A percentile compares a stretch with the other conserved stretches of the same genome.
Conservation (phyloP, 495 filamentous ascomycete species). For the Podospora pseudoanserina region DNA sequence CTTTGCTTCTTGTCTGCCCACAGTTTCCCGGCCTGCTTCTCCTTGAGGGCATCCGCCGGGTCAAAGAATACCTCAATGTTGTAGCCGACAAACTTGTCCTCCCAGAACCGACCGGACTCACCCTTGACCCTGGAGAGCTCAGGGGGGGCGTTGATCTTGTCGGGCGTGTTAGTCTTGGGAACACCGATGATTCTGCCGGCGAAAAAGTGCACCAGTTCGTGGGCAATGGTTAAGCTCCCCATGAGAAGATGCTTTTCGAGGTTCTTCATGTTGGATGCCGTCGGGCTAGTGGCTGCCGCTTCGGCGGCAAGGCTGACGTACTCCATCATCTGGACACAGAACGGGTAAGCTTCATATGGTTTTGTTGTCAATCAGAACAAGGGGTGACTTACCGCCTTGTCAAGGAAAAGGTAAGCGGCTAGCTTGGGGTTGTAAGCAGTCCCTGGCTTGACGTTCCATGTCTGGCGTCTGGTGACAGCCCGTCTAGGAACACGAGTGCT, state of each 20-base stretch:
- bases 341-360: background rate
- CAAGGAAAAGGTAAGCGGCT: too few species aligned
- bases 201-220: slow-evolving; percentile 4
- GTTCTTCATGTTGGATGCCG: background rate
- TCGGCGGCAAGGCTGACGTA: background rate
- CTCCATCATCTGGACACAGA: slow-evolving; percentile 2
- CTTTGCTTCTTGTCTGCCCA: background rate
- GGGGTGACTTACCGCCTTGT: too few species aligned
- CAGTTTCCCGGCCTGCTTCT: background rate
- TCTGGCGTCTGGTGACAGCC: background rate
- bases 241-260: slow-evolving; percentile 1
- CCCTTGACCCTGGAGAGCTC: background rate
- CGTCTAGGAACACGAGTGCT: background rate
- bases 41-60: background rate
- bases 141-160: background rate
- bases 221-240: slow-evolving; percentile 6
- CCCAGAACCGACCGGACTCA: slow-evolving; percentile 3
- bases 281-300: background rate
- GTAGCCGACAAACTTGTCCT: slow-evolving; percentile 3
- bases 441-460: background rate
- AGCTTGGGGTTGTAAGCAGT: too few species aligned
- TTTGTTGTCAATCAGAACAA: too few species aligned
- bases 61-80: background rate
- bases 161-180: background rate
- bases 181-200: background rate